These are phyloP conservation scores for Yarrowia sp. DNA, from an alignment of 805 yeast species.

Conservation along the genomic window DNA sequence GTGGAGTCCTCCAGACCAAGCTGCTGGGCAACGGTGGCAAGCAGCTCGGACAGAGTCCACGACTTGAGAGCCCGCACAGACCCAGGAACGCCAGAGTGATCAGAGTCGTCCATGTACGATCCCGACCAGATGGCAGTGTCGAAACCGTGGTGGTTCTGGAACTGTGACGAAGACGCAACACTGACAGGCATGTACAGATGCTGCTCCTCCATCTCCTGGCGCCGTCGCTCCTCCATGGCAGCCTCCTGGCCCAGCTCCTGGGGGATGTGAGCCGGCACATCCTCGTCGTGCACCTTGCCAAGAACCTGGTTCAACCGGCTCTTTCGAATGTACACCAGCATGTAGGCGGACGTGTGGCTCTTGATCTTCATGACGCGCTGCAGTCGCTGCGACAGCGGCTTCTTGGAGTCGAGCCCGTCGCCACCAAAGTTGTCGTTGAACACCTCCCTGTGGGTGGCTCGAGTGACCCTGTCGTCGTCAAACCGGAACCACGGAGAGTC, in stretches of 20 bases:
- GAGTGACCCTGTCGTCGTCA: constrained; percentile 93
- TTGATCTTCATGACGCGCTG: constrained; percentile 42
- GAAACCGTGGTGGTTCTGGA: constrained; percentile 63
- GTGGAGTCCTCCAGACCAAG: background rate
- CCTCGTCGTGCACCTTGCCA: constrained; percentile 51
- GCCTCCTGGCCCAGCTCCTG: constrained; percentile 61
- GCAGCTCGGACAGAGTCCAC: constrained; percentile 1
- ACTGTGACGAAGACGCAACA: constrained; percentile 52
- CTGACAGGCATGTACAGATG: constrained; percentile 58
- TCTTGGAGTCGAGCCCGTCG: constrained; percentile 41
- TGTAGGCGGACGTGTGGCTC: constrained; percentile 91
- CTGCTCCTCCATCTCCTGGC: constrained; percentile 67
- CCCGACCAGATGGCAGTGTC: constrained; percentile 64
- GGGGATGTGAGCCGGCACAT: constrained; percentile 67
- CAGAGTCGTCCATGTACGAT: constrained; percentile 36
- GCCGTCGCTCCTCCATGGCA: constrained; percentile 50
- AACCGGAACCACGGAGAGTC: constrained; percentile 79
- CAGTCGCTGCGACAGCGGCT: constrained; percentile 1
- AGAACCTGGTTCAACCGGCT: constrained; percentile 55
- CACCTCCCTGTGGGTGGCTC: constrained; percentile 78
- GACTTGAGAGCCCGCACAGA: constrained; percentile 17
- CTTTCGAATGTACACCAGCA: constrained; percentile 88
- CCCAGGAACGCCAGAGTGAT: background rate
- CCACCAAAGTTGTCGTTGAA: constrained; percentile 92
- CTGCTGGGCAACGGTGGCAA: background rate